These are phyloP conservation scores for Mycena alexandri DNA, from an alignment of 768 basidiomycete genomes.

Conservation along the genomic window DNA sequence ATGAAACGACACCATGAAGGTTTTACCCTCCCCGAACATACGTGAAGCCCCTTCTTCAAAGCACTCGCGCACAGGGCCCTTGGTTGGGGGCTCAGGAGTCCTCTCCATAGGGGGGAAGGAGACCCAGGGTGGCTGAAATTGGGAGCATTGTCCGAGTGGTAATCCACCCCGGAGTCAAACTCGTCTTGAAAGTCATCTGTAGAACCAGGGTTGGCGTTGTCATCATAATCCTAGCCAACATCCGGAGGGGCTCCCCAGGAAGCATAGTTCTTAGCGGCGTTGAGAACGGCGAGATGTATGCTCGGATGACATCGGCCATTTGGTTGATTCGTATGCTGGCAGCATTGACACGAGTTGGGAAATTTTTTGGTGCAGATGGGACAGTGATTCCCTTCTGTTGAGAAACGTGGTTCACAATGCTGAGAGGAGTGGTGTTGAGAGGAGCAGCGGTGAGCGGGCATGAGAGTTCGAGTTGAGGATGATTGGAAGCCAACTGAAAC, in stretches of 20 bases:
- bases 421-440: too few relatives aligned
- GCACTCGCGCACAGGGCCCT: neutral
- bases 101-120: too few relatives aligned
- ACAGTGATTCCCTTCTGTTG: neutral
- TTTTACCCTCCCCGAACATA: neutral
- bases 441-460: too few relatives aligned
- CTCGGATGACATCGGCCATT: neutral
- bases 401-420: too few relatives aligned
- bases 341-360: too few relatives aligned
- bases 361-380: neutral
- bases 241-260: neutral
- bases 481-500: too few relatives aligned
- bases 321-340: neutral
- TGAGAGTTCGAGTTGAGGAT: too few relatives aligned
- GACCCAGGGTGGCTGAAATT: too few relatives aligned
- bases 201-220: neutral
- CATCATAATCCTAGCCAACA: too few relatives aligned
- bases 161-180: too few relatives aligned
- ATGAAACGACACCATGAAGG: slow-evolving; percentile 1
- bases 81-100: too few relatives aligned
- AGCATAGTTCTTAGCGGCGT: neutral
- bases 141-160: too few relatives aligned
- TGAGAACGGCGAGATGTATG: neutral
- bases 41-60: neutral
- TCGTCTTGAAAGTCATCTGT: neutral